phyloP scores from a whole-genome alignment of 176 grass and related monocot genomes.

The Carex parvula region DNA sequence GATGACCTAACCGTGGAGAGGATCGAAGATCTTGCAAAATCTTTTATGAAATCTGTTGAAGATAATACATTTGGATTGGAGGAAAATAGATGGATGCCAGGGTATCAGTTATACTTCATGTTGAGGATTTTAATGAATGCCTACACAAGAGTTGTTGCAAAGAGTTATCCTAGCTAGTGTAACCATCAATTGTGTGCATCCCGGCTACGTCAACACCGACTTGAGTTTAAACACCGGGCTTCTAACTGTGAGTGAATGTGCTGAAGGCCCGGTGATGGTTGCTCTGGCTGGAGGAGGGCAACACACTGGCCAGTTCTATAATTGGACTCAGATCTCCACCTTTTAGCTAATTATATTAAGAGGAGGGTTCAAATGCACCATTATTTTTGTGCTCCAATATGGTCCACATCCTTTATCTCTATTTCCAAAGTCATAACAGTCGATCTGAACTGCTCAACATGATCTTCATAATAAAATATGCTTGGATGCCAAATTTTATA shows the following conservation, averaged over 20 bases:
- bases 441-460: too few relatives aligned
- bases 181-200: constrained; percentile 50
- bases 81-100: not conserved
- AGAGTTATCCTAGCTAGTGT: constrained; percentile 34
- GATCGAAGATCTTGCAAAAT: not conserved
- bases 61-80: not conserved
- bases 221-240: constrained; percentile 50
- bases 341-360: constrained; percentile 1
- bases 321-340: constrained; percentile 36
- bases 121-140: constrained; percentile 60
- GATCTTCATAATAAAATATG: too few relatives aligned
- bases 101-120: constrained; percentile 33
- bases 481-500: too few relatives aligned
- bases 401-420: too few relatives aligned
- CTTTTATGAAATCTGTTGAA: not conserved
- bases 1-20: too few relatives aligned
- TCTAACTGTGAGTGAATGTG: constrained; percentile 45
- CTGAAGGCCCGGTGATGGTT: constrained; percentile 52
- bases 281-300: constrained; percentile 34
- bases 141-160: constrained; percentile 49
- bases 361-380: too few relatives aligned
- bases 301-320: constrained; percentile 51
- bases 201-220: constrained; percentile 51
- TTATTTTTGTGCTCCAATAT: too few relatives aligned
- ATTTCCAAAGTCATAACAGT: too few relatives aligned